Conservation (phyloP, 305 asterid genomes). For the Solanum hybrid region DNA sequence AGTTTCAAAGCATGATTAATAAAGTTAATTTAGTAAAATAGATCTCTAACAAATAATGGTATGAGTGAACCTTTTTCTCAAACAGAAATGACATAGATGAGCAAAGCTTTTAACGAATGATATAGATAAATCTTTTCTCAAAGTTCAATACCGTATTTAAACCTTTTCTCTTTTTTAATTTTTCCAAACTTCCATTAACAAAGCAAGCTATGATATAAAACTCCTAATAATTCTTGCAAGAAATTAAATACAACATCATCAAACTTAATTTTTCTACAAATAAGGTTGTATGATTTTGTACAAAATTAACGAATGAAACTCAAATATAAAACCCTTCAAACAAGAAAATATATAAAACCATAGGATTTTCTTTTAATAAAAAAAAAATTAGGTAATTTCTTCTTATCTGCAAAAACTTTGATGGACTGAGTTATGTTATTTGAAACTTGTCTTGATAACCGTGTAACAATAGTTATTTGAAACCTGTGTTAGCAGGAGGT, state of each 20-base stretch:
- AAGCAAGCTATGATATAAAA: neutral
- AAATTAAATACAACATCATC: neutral
- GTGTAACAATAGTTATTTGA: neutral
- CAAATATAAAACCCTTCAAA: neutral
- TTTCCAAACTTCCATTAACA: neutral
- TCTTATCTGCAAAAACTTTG: neutral
- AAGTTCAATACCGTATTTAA: neutral
- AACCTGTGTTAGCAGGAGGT: neutral
- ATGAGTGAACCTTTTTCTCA: too few species aligned
- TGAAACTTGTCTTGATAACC: neutral
- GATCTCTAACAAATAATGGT: neutral
- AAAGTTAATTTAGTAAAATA: too few species aligned
- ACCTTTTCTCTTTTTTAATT: neutral
- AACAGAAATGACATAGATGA: too few species aligned
- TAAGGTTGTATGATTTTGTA: neutral
- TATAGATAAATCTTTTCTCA: too few species aligned
- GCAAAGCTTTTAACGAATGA: too few species aligned
- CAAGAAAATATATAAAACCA: neutral
- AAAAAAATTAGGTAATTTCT: neutral
- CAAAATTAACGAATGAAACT: neutral
- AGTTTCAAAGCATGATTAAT: neutral
- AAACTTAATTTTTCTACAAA: neutral
- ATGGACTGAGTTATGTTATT: neutral
- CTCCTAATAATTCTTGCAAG: neutral
- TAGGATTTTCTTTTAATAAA: neutral